Percentiles rank a stretch among this genome's conserved stretches.
phyloP scores from a whole-genome alignment of 495 filamentous ascomycete genomes.

The Aspergillus leporis region DNA sequence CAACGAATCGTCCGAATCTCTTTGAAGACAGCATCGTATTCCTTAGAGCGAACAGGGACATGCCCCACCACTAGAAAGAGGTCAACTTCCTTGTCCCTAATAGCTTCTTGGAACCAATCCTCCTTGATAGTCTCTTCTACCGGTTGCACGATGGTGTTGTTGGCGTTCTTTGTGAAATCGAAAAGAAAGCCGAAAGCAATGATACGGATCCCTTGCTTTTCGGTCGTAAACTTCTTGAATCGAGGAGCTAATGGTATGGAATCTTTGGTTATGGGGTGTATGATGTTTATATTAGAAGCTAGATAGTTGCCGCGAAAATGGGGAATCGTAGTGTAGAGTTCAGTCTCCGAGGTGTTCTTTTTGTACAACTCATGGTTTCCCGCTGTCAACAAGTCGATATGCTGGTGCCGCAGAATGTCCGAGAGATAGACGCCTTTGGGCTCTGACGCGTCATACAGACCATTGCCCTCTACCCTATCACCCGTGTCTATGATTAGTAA shows the following conservation, averaged over 20 bases:
- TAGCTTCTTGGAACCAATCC: slow-evolving; percentile 85
- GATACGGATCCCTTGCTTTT: slow-evolving; percentile 80
- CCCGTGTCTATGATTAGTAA: slow-evolving; percentile 91
- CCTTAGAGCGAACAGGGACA: slow-evolving; percentile 74
- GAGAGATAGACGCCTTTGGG: slow-evolving; percentile 87
- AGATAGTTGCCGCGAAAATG: slow-evolving; percentile 75
- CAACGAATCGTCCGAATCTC: slow-evolving; percentile 76
- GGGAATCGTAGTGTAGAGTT: slow-evolving; percentile 76
- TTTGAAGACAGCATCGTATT: slow-evolving; percentile 74
- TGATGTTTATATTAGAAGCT: slow-evolving; percentile 90
- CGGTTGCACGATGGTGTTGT: slow-evolving; percentile 81
- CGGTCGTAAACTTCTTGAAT: slow-evolving; percentile 84
- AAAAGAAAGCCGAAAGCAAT: slow-evolving; percentile 92
- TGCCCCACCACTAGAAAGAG: slow-evolving; percentile 88
- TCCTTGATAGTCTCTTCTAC: slow-evolving; percentile 79
- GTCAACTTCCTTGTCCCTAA: slow-evolving; percentile 76
- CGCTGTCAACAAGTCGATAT: slow-evolving; percentile 81
- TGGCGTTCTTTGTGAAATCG: slow-evolving; percentile 83
- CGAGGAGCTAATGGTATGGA: slow-evolving; percentile 76
- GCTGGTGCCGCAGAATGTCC: slow-evolving; percentile 78
- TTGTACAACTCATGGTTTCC: slow-evolving; percentile 98
- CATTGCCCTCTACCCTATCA: slow-evolving; percentile 92
- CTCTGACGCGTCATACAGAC: slow-evolving; percentile 86
- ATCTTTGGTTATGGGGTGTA: slow-evolving; percentile 65
- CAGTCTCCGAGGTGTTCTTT: slow-evolving; percentile 68